Conservation (phyloP, 2,329 filamentous ascomycete genomes). For the Coniochaeta ligniaria region DNA sequence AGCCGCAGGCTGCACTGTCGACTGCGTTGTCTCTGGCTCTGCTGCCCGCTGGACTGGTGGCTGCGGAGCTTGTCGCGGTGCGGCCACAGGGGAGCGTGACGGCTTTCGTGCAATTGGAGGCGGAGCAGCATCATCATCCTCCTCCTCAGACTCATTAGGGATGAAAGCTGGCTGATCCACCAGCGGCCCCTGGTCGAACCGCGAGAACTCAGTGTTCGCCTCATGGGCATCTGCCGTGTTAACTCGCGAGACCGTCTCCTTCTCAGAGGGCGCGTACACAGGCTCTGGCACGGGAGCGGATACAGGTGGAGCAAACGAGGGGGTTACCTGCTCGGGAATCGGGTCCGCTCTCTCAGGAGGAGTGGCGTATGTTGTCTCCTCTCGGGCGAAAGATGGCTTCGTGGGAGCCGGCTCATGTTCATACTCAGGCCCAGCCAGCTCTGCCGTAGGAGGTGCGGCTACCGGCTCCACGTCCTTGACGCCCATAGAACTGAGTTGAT, state of each 20-base stretch:
- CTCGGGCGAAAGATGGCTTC: slow-evolving; percentile 3
- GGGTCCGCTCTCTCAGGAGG: slow-evolving; percentile 13
- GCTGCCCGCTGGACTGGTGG: slow-evolving; percentile 18
- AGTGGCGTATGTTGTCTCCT: slow-evolving; percentile 12
- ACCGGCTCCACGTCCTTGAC: slow-evolving; percentile 19
- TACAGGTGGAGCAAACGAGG: slow-evolving; percentile 13
- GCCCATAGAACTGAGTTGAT: slow-evolving; percentile 44
- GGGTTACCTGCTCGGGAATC: slow-evolving; percentile 7
- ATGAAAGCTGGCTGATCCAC: slow-evolving; percentile 79
- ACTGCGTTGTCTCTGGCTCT: slow-evolving; percentile 21
- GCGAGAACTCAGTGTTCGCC: slow-evolving; percentile 52
- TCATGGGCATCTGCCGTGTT: slow-evolving; percentile 52
- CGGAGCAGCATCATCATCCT: slow-evolving; percentile 39
- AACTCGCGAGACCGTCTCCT: slow-evolving; percentile 49
- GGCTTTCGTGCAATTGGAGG: slow-evolving; percentile 42
- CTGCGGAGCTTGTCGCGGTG: slow-evolving; percentile 2
- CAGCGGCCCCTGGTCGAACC: slow-evolving; percentile 85
- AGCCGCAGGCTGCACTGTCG: slow-evolving; percentile 21
- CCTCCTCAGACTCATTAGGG: slow-evolving; percentile 44
- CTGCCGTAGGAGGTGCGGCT: slow-evolving; percentile 16
- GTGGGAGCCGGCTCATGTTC: neutral
- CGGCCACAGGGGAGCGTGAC: slow-evolving; percentile 15
- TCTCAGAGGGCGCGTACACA: slow-evolving; percentile 35
- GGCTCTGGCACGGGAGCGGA: slow-evolving; percentile 19
- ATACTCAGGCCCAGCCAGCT: slow-evolving; percentile 12